A percentile compares a stretch with the other conserved stretches of the same genome.
phyloP scores from a whole-genome alignment of 2,329 filamentous ascomycete species.

The Chaetomiaceae sp. region DNA sequence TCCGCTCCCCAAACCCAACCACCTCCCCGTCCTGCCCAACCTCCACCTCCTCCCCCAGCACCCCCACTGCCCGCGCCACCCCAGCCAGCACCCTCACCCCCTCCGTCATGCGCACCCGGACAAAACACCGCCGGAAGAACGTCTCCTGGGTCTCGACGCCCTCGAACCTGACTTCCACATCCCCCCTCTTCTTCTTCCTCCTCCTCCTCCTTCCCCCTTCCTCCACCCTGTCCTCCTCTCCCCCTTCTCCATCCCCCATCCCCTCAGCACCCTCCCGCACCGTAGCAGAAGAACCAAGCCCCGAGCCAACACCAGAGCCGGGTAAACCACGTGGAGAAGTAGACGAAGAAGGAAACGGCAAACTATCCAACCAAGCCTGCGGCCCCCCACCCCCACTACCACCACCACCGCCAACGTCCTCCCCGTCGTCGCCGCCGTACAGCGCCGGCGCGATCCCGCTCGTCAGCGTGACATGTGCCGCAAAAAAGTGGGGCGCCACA shows the following conservation, averaged over 20 bases:
- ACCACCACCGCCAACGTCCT: no score
- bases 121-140: slow-evolving; percentile 28
- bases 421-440: slow-evolving; percentile 21
- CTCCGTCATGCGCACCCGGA: slow-evolving; percentile 22
- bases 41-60: slow-evolving; percentile 19
- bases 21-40: not conserved
- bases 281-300: not conserved
- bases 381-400: no score
- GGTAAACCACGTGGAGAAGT: no score
- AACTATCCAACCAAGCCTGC: slow-evolving; percentile 27
- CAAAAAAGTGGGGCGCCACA: slow-evolving; percentile 22
- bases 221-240: slow-evolving; percentile 20
- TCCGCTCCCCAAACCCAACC: slow-evolving; percentile 16
- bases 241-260: not conserved
- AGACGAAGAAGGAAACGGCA: slow-evolving; percentile 16
- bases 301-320: no score
- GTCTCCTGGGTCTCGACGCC: slow-evolving; percentile 24
- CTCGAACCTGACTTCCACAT: slow-evolving; percentile 20
- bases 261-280: not conserved
- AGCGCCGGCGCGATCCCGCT: slow-evolving; percentile 22
- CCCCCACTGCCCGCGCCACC: slow-evolving; percentile 26
- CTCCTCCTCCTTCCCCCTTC: not conserved
- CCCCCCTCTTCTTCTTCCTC: not conserved
- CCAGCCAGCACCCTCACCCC: slow-evolving; percentile 22
- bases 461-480: slow-evolving; percentile 29